These are phyloP conservation scores for Amanita subjunquillea DNA, from an alignment of 768 basidiomycete species.

Conservation along the genomic window DNA sequence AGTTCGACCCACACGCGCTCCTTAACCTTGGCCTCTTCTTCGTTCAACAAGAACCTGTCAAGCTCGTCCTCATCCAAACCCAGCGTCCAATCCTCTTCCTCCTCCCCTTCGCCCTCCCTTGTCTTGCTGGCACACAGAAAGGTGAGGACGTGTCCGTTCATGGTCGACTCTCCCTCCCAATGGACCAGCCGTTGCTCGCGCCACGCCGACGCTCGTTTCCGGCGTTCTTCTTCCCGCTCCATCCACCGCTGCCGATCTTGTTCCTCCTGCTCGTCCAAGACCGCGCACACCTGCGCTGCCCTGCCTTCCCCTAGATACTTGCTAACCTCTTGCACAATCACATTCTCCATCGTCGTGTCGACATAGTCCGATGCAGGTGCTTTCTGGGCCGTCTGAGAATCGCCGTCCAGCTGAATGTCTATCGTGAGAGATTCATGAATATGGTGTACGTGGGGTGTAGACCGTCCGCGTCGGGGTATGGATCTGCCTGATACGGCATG, in stretches of 20 bases:
- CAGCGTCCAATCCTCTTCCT: slow-evolving; percentile 43
- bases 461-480: background rate
- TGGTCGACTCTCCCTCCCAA: background rate
- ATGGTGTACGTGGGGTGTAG: background rate
- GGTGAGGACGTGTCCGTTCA: background rate
- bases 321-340: slow-evolving; percentile 61
- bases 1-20: slow-evolving; percentile 92
- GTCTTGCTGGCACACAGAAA: background rate
- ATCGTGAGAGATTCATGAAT: background rate
- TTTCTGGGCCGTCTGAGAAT: background rate
- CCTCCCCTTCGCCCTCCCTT: background rate
- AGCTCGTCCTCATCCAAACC: slow-evolving; percentile 91
- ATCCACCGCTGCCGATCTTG: slow-evolving; percentile 46
- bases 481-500: slow-evolving; percentile 5
- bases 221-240: slow-evolving; percentile 4
- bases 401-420: background rate
- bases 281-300: slow-evolving; percentile 45
- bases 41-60: slow-evolving; percentile 65
- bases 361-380: slow-evolving; percentile 15
- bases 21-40: slow-evolving; percentile 77
- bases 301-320: slow-evolving; percentile 53
- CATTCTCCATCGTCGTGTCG: slow-evolving; percentile 53
- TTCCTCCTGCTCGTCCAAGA: slow-evolving; percentile 40
- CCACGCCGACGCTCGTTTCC: slow-evolving; percentile 1
- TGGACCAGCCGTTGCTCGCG: background rate